Percentiles rank a stretch among this genome's conserved stretches.
These are phyloP conservation scores for Porcisia deanei DNA, from an alignment of 208 protist species.

Conservation along the genomic window DNA sequence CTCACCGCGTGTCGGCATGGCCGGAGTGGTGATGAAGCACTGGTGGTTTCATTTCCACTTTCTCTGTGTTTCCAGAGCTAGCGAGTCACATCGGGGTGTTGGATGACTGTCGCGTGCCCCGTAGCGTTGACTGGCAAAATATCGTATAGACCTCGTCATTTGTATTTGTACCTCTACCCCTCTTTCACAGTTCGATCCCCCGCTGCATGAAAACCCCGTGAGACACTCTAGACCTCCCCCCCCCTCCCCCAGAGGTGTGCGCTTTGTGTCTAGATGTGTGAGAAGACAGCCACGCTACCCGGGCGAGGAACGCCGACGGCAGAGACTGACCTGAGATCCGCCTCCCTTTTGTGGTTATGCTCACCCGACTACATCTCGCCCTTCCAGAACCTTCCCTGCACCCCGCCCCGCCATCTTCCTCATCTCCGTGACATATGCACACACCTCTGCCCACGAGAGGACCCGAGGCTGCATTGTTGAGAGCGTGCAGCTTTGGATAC, in stretches of 20 bases:
- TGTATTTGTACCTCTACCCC: conserved; percentile 3
- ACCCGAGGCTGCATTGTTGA: background rate
- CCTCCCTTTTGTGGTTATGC: background rate
- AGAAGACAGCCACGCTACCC: background rate
- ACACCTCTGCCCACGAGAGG: background rate
- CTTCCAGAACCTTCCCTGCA: no score
- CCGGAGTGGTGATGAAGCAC: background rate
- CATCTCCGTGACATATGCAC: background rate
- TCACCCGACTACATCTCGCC: background rate
- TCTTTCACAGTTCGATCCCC: background rate
- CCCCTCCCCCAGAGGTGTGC: background rate
- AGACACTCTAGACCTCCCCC: background rate
- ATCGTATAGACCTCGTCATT: background rate
- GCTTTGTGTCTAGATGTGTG: background rate
- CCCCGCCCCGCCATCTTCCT: background rate
- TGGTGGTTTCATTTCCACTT: background rate
- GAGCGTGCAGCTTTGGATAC: background rate
- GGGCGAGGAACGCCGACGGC: background rate
- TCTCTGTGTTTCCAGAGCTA: background rate
- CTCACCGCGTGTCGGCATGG: background rate
- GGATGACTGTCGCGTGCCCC: background rate
- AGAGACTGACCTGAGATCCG: background rate
- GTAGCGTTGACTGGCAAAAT: background rate
- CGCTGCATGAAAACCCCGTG: background rate
- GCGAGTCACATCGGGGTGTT: background rate